These are phyloP conservation scores for Chloromonas sp. DNA, from an alignment of 163 green algal genomes.

Conservation along the genomic window DNA sequence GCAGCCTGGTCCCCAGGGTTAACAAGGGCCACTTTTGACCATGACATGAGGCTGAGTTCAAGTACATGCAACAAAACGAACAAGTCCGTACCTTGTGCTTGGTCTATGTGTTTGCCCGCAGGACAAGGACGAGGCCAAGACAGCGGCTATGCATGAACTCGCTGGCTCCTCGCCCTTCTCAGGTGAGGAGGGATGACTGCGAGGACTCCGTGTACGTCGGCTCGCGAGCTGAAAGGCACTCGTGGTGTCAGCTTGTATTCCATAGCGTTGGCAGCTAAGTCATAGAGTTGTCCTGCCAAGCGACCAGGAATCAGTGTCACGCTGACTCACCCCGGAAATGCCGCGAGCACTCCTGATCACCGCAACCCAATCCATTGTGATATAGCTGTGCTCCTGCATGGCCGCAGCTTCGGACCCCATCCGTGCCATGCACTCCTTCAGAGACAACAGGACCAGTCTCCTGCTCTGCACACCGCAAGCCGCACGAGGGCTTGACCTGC, in stretches of 20 bases:
- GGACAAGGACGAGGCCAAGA: not conserved
- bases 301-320: not conserved
- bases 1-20: no score
- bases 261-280: no score
- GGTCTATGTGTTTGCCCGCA: not conserved
- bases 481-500: conserved; percentile 72
- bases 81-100: no score
- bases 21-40: no score
- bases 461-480: conserved; percentile 41
- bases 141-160: conserved; percentile 9
- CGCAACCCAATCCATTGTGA: not conserved
- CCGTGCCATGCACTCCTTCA: conserved; percentile 60
- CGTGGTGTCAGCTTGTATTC: no score
- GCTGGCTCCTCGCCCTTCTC: conserved; percentile 17
- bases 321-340: not conserved
- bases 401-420: conserved; percentile 36
- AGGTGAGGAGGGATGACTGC: not conserved
- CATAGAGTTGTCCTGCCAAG: not conserved
- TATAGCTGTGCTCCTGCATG: not conserved
- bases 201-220: no score
- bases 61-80: no score
- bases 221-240: no score
- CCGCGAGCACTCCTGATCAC: not conserved
- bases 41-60: no score
- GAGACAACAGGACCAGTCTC: conserved; percentile 65